These are phyloP conservation scores for Oryza meridionalis DNA, from an alignment of 176 grass and related monocot genomes.

Conservation along the genomic window DNA sequence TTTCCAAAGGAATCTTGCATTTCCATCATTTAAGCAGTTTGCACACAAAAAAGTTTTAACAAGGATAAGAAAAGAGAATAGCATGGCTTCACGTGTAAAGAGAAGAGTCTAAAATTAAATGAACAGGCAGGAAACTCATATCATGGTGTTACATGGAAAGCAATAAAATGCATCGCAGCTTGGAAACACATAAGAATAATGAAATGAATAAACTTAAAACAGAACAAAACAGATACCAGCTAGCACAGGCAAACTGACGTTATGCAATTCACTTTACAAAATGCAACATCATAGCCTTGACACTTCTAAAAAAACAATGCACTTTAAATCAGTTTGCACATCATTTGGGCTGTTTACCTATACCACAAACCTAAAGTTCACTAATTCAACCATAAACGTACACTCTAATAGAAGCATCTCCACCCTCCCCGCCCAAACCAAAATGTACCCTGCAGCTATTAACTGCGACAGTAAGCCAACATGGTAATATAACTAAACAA, in stretches of 20 bases:
- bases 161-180: neutral
- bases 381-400: neutral
- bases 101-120: neutral
- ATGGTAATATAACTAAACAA: no score
- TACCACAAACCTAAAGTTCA: neutral
- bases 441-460: no score
- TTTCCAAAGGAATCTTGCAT: conserved; percentile 5
- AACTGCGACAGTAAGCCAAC: no score
- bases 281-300: no score
- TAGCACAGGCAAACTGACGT: neutral
- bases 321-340: neutral
- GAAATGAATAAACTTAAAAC: neutral
- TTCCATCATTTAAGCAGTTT: neutral
- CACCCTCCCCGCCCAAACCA: no score
- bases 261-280: no score
- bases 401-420: neutral
- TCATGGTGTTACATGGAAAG: neutral
- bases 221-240: neutral
- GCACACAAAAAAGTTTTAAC: neutral
- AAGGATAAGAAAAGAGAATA: neutral
- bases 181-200: neutral
- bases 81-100: neutral
- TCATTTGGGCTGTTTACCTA: neutral
- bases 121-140: neutral
- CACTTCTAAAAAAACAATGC: no score